phyloP scores from a whole-genome alignment of 768 basidiomycete genomes.

The Hygrophoropsis aurantiaca region DNA sequence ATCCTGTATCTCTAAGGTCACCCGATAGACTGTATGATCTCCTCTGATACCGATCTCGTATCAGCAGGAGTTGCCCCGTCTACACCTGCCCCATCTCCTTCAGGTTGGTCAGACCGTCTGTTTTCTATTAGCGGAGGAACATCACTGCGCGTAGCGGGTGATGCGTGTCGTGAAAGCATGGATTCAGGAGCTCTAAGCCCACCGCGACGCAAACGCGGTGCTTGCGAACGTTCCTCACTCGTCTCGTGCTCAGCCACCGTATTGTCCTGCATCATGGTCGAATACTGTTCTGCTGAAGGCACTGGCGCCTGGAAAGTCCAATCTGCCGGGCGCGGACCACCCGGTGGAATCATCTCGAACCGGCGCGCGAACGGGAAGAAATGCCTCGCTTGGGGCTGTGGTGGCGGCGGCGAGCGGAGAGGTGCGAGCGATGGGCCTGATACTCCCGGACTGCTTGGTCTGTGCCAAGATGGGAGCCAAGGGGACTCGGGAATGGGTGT shows the following conservation, averaged over 20 bases:
- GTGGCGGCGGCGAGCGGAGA: slow-evolving; percentile 5
- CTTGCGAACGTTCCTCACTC: slow-evolving; percentile 35
- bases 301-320: too few relatives aligned
- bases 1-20: slow-evolving; percentile 9
- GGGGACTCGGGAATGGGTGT: too few relatives aligned
- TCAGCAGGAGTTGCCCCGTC: slow-evolving; percentile 9
- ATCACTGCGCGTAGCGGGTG: slow-evolving; percentile 28
- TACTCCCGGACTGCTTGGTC: too few relatives aligned
- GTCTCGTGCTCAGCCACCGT: slow-evolving; percentile 30
- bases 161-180: slow-evolving; percentile 47
- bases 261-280: too few relatives aligned
- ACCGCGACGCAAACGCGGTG: slow-evolving; percentile 64
- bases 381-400: slow-evolving; percentile 39
- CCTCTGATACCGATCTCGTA: slow-evolving; percentile 12
- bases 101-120: slow-evolving; percentile 16
- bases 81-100: not conserved
- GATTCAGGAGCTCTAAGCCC: slow-evolving; percentile 66
- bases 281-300: too few relatives aligned
- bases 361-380: slow-evolving; percentile 58
- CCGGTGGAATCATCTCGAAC: slow-evolving; percentile 35
- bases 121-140: slow-evolving; percentile 18
- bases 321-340: slow-evolving; percentile 27
- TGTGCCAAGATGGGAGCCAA: too few relatives aligned
- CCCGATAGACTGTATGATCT: slow-evolving; percentile 14
- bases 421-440: too few relatives aligned